phyloP scores from a whole-genome alignment of 371 early-diverging fungal genomes.

The Syncephalastrum contaminatum region DNA sequence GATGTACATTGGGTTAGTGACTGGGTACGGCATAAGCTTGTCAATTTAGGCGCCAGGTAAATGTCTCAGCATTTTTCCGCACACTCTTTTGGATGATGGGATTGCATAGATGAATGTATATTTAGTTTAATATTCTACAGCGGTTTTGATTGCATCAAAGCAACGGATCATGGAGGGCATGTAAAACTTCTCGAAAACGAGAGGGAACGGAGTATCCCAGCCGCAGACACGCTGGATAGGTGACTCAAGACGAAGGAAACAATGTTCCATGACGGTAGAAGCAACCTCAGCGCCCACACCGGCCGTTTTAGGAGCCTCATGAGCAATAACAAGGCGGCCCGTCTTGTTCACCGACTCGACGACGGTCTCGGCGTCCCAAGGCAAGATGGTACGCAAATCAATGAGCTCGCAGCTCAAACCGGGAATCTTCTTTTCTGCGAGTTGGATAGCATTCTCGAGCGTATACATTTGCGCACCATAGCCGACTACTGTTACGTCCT shows the following conservation, averaged over 20 bases:
- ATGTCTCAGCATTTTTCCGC: no score
- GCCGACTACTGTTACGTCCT: slow-evolving; percentile 90
- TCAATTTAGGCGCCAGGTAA: no score
- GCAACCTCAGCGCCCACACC: slow-evolving; percentile 98
- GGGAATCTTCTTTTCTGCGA: slow-evolving; percentile 87
- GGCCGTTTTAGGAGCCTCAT: slow-evolving; percentile 92
- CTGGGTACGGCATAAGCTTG: no score
- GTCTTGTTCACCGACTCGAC: slow-evolving; percentile 94
- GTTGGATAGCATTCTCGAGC: slow-evolving; percentile 86
- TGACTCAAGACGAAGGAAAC: slow-evolving; percentile 81
- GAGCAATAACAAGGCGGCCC: slow-evolving; percentile 90
- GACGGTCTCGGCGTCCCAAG: slow-evolving; percentile 95
- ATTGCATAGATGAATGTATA: not conserved
- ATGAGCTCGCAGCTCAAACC: slow-evolving; percentile 93
- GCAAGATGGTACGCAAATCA: slow-evolving; percentile 89
- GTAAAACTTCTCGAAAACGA: slow-evolving; percentile 93
- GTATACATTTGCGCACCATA: slow-evolving; percentile 95
- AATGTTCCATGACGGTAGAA: slow-evolving; percentile 85
- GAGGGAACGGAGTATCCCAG: slow-evolving; percentile 95
- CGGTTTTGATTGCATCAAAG: slow-evolving; percentile 84
- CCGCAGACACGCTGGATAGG: slow-evolving; percentile 89
- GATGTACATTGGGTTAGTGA: no score
- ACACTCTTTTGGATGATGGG: no score
- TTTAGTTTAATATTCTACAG: slow-evolving; percentile 65
- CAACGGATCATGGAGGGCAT: slow-evolving; percentile 87